Evolutionary conservation across 2,329 filamentous ascomycete genomes (phyloP).

Genomic region (Lachnellula willkommii): DNA sequence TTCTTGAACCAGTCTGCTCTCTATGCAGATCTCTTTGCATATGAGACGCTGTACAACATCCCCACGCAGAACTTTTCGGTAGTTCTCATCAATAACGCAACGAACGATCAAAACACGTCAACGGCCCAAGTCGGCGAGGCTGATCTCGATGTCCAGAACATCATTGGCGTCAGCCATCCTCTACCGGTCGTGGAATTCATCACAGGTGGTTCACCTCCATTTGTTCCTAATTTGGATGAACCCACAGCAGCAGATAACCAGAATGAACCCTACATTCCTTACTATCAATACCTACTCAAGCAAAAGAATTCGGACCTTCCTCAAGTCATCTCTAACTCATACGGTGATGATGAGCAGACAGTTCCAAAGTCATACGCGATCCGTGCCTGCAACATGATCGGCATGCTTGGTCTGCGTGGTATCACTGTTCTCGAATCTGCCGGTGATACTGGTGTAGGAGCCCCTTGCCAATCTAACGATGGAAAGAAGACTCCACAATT

Average conservation of each 20-base stretch:
- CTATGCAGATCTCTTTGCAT: slow-evolving; percentile 40
- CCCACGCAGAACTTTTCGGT: slow-evolving; percentile 41
- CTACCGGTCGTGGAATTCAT: slow-evolving; percentile 50
- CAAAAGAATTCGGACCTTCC: slow-evolving; percentile 41
- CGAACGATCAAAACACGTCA: slow-evolving; percentile 35
- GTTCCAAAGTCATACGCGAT: slow-evolving; percentile 48
- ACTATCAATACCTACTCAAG: slow-evolving; percentile 47
- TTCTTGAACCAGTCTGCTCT: slow-evolving; percentile 48
- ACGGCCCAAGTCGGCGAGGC: slow-evolving; percentile 17
- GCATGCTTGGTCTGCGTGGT: slow-evolving; percentile 48
- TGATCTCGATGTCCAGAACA: slow-evolving; percentile 46
- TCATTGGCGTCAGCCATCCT: slow-evolving; percentile 48
- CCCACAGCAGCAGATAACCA: slow-evolving; percentile 25
- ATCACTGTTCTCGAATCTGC: slow-evolving; percentile 47
- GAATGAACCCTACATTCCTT: slow-evolving; percentile 55
- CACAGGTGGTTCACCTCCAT: slow-evolving; percentile 51
- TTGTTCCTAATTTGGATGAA: slow-evolving; percentile 39
- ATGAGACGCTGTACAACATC: slow-evolving; percentile 36
- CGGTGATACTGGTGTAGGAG: slow-evolving; percentile 46
- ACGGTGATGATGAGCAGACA: slow-evolving; percentile 53
- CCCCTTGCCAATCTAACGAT: slow-evolving; percentile 48
- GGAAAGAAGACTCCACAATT: slow-evolving; percentile 50
- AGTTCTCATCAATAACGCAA: slow-evolving; percentile 36
- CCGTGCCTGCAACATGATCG: slow-evolving; percentile 49
- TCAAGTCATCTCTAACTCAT: slow-evolving; percentile 53